These are phyloP conservation scores for Candida tropicalis DNA, from an alignment of 1,139 yeast species.

Conservation along the genomic window DNA sequence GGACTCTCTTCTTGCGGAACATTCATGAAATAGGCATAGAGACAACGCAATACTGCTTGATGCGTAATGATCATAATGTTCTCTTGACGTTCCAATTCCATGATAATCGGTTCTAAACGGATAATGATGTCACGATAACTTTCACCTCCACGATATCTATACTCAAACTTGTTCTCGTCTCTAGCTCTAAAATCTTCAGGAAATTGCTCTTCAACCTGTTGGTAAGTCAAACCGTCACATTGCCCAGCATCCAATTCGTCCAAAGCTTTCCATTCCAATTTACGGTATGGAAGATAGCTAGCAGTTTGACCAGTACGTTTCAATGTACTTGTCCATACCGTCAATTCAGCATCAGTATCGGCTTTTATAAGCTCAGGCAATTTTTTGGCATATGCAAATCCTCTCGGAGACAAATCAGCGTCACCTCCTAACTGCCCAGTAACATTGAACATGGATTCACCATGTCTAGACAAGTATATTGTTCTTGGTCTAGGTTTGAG, in stretches of 20 bases:
- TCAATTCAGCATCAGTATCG: conserved; percentile 54
- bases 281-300: conserved; percentile 73
- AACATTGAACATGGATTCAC: conserved; percentile 88
- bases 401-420: conserved; percentile 83
- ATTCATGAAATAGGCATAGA: conserved; percentile 97
- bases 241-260: conserved; percentile 98
- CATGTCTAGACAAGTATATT: conserved; percentile 94
- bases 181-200: conserved; percentile 93
- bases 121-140: conserved; percentile 94
- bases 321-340: conserved; percentile 96
- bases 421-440: conserved; percentile 98
- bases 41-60: conserved; percentile 95
- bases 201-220: conserved; percentile 67
- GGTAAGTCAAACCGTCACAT: conserved; percentile 93
- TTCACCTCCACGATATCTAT: conserved; percentile 96
- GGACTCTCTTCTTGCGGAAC: conserved; percentile 97
- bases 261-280: conserved; percentile 90
- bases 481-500: conserved; percentile 89
- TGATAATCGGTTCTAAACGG: conserved; percentile 91
- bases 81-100: conserved; percentile 97
- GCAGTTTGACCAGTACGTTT: conserved; percentile 94
- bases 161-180: conserved; percentile 94
- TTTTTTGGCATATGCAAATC: conserved; percentile 80
- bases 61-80: conserved; percentile 94
- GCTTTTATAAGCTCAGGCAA: conserved; percentile 54